Base-by-base conservation (phyloP, 139 green algal genomes). In the Coelastrella sp. region DNA sequence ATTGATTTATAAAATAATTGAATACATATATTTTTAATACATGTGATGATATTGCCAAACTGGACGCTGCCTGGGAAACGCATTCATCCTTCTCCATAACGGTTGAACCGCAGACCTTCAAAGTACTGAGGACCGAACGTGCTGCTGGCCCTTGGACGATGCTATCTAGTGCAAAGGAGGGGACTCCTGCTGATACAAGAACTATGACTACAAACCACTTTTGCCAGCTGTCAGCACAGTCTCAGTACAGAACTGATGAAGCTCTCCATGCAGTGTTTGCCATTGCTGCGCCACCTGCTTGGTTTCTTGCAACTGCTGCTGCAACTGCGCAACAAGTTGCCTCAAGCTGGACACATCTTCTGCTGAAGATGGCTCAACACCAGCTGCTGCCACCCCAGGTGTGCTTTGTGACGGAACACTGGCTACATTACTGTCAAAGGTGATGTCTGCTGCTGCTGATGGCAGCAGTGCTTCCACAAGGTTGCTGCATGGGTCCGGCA, bases 191-290 rank as follows among this genome's bases (percentile, higher is more conserved):
- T 71, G 61, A 71, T 13, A 71, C 61, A 71, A 2, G 61, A 47
- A 47, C 32, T 71, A 10, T 71, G 61, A 19, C 61, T 71, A 71
- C 11, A 13, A 71, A 71, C 10, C 17, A 22, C 8, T 76, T 3
- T 4, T 76, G 7, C 11, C 77, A 3, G 85, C 22, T 54, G 58
- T 57, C 73, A 90, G 74, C 57, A 90, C 85, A n/a, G 5, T 86
- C 47, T 90, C 85, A 78, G 85, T 90, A 68, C 85, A 90, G n/a
- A 90, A 90, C 85, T 80, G 61, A 32, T 95, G 93, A 86, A 95
- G 82, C 91, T 95, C 64, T 5, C 79, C 73, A 81, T 95, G 94
- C 84, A 95, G 65, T n/a, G 65, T 60, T 60, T 92, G 92, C 93
- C 93, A 95, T 82, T 93, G 60, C 57, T 92, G 14, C 14, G 88